Evolutionary conservation across 108 stramenopile genomes (phyloP).

Genomic region (Nitzschia palea): DNA sequence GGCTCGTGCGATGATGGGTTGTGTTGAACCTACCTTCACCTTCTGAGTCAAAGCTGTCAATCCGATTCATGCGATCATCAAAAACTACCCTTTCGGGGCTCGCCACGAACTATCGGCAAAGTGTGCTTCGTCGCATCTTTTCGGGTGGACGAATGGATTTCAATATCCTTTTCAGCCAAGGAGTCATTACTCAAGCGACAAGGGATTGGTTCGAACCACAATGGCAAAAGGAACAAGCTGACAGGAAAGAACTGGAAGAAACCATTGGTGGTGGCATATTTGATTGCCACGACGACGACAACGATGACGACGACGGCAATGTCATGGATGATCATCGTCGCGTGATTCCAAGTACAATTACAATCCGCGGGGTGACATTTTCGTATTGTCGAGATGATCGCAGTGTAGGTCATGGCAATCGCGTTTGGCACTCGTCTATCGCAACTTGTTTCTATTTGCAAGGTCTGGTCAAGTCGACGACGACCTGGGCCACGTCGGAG

Average conservation of each 20-base stretch:
- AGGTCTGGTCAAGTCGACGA: too few relatives aligned
- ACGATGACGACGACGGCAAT: conserved; percentile 6
- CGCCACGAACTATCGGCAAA: too few relatives aligned
- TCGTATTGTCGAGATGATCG: not conserved
- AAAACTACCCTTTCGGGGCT: too few relatives aligned
- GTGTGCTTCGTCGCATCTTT: too few relatives aligned
- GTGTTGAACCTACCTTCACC: too few relatives aligned
- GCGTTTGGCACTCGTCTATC: conserved; percentile 32
- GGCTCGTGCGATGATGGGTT: too few relatives aligned
- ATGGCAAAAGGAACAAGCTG: conserved; percentile 12
- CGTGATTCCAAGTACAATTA: too few relatives aligned
- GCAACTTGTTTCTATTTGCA: conserved; percentile 27
- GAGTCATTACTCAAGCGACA: conserved; percentile 13
- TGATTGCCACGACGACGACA: conserved; percentile 6
- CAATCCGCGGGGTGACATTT: not conserved
- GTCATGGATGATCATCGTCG: not conserved
- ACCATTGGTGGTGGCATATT: not conserved
- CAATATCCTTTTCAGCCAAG: not conserved
- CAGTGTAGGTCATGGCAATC: conserved; percentile 28
- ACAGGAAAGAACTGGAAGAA: not conserved
- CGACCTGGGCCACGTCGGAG: not conserved
- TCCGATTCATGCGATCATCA: too few relatives aligned
- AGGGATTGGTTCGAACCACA: conserved; percentile 25
- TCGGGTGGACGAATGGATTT: conserved; percentile 17
- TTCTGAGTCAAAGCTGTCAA: too few relatives aligned